Evolutionary conservation across 139 green algal genomes (phyloP), one percentile per base, ranked within the genome.

Genomic region (Dunaliella primolecta): DNA sequence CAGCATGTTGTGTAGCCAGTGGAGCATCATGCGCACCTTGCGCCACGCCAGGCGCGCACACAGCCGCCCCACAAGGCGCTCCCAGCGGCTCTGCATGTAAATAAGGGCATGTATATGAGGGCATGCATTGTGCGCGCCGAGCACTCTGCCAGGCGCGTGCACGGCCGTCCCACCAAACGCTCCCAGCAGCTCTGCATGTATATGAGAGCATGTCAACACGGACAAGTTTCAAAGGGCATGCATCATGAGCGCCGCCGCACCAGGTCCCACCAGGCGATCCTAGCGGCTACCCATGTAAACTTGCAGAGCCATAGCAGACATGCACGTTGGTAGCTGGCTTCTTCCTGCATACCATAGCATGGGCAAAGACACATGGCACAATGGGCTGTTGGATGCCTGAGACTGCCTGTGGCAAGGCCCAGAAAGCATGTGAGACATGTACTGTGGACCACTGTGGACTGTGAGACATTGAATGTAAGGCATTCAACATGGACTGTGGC

Each of bases 11-110:
- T 64, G 46, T 25, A 91, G 70, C 88, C 88, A 91, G 75, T 83
- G 82, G 74, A 91, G 83, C 75, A 87, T 57, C 81, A 87, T 80
- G 82, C 86, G 81, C 32, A 85, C 1, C 86, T 89, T 89, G 55
- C 78, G 38, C 82, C 79, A 86, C 31, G 85, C 88, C 37, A 83
- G 1, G 27, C 38, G 30, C 30, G 88, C 85, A 31, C 35, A 74
- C 80, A 91, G 36, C 0, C 88, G 83, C 0, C 85, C 88, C 29
- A 84, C 76, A 56, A 91, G 71, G 31, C 87, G 84, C 81, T 90
- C 82, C 86, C 86, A 89, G 0, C 75, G 55, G n/a, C 76, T 79
- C 84, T 57, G 34, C n/a, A 64, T 64, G 46, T 25, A 25, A 64
- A 64, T 64, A 15, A 64, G 15, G 46, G 46, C 46, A 64, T 7